These are phyloP conservation scores for Geotrichum aggregatum DNA, from an alignment of 1,139 yeast species.

Conservation along the genomic window DNA sequence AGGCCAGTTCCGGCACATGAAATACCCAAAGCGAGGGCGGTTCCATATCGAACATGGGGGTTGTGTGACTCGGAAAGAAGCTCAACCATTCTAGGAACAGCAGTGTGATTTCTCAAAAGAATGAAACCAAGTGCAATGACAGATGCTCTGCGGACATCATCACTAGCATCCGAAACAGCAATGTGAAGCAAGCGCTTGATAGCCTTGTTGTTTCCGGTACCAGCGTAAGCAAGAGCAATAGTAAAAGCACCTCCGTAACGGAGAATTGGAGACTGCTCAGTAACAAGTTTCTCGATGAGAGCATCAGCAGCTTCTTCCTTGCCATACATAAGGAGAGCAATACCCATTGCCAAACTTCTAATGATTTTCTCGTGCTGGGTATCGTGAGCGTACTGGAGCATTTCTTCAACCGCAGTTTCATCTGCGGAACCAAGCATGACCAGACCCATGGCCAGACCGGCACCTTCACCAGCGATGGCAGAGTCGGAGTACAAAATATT, in stretches of 20 bases:
- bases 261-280: slow-evolving; percentile 74
- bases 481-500: slow-evolving; percentile 85
- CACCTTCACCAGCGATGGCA: slow-evolving; percentile 94
- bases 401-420: slow-evolving; percentile 65
- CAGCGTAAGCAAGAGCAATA: slow-evolving; percentile 92
- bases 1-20: slow-evolving; percentile 95
- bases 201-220: slow-evolving; percentile 88
- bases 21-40: slow-evolving; percentile 94
- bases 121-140: slow-evolving; percentile 93
- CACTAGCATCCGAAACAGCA: slow-evolving; percentile 95
- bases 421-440: slow-evolving; percentile 94
- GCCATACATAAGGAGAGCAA: slow-evolving; percentile 82
- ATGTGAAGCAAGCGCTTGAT: slow-evolving; percentile 80
- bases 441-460: slow-evolving; percentile 94
- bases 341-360: slow-evolving; percentile 84
- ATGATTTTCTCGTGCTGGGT: slow-evolving; percentile 94
- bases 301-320: slow-evolving; percentile 77
- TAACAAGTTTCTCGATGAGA: slow-evolving; percentile 62
- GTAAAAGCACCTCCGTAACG: slow-evolving; percentile 97
- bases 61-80: slow-evolving; percentile 90
- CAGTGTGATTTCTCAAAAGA: slow-evolving; percentile 81
- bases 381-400: slow-evolving; percentile 89
- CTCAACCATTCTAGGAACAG: slow-evolving; percentile 93
- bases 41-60: slow-evolving; percentile 97
- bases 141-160: slow-evolving; percentile 95